Evolutionary conservation across 352 stramenopile species (phyloP), one percentile per base, ranked within the genome.

Genomic region (Stramenopiles sp.): DNA sequence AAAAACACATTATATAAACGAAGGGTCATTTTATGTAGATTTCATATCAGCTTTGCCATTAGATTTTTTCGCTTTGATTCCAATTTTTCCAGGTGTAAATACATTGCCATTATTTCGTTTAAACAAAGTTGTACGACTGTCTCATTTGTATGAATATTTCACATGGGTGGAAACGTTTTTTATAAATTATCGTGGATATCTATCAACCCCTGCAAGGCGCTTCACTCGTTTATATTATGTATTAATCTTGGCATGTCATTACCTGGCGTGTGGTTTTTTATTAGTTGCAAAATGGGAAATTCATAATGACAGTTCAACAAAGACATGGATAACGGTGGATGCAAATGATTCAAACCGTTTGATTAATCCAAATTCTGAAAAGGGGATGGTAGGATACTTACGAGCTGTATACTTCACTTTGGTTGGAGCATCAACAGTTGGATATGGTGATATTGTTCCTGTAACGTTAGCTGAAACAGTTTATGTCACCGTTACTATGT

Each of bases 361-460:
- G n/a, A n/a, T n/a, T n/a, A n/a, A n/a, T n/a, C n/a, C n/a, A n/a
- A n/a, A n/a, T n/a, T n/a, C n/a, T n/a, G n/a, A n/a, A n/a, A n/a
- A n/a, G n/a, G n/a, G n/a, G n/a, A n/a, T n/a, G n/a, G 43, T 73
- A 73, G 80, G 79, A 0, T 87, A 87, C 80, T 78, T 87, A 0
- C 80, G 84, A 29, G 82, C 80, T 0, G 63, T 86, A 30, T 87
- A 87, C 73, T 87, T 82, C 80, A 83, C 84, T 0, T 84, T 87
- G 73, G 83, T 87, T 43, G 82, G 74, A 69, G 85, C 85, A 80
- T 83, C 80, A 76, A 87, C 84, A 73, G 82, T 86, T 73, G 82
- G 83, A 1, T 86, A 86, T 76, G 84, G 84, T 7, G 84, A 87
- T 65, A 87, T 87, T 23, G 63, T 84, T 23, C 81, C 83, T 30